phyloP scores from a whole-genome alignment of 805 yeast species.

The Candida manassasensis region DNA sequence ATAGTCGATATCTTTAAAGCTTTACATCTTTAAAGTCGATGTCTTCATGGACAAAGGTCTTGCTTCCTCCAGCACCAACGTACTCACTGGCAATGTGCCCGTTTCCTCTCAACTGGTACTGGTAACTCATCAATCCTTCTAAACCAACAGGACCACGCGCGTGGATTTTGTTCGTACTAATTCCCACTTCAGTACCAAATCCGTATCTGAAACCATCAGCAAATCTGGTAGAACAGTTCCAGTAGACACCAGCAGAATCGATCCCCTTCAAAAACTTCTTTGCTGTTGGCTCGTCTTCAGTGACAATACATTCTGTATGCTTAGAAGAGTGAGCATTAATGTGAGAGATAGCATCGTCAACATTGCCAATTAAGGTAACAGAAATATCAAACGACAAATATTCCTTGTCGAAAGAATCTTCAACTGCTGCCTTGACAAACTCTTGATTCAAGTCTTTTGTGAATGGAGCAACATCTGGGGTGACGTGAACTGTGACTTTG shows the following conservation, averaged over 20 bases:
- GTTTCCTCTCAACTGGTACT: constrained; percentile 84
- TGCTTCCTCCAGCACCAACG: constrained; percentile 86
- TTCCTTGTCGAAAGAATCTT: constrained; percentile 76
- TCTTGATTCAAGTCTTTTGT: constrained; percentile 16
- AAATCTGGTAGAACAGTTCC: constrained; percentile 96
- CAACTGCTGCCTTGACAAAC: constrained; percentile 45
- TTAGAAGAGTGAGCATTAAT: constrained; percentile 91
- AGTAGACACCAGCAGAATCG: constrained; percentile 94
- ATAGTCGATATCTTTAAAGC: no score
- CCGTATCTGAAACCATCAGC: constrained; percentile 99
- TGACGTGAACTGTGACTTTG: constrained; percentile 71
- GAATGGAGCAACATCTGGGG: constrained; percentile 42
- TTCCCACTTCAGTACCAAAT: constrained; percentile 98
- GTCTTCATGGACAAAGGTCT: constrained; percentile 71
- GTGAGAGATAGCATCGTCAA: constrained; percentile 74
- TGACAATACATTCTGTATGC: constrained; percentile 90
- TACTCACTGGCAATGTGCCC: constrained; percentile 94
- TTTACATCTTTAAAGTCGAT: constrained; percentile 16
- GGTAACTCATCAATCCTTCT: constrained; percentile 94
- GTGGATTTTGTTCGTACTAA: constrained; percentile 93
- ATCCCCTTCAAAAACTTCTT: constrained; percentile 75
- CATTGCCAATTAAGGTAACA: constrained; percentile 54
- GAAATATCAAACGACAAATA: constrained; percentile 81
- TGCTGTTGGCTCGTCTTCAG: constrained; percentile 68
- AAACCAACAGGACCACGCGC: constrained; percentile 99